Base-by-base conservation (phyloP, 2,329 filamentous ascomycete genomes). In the Myriosclerotinia duriaeana region DNA sequence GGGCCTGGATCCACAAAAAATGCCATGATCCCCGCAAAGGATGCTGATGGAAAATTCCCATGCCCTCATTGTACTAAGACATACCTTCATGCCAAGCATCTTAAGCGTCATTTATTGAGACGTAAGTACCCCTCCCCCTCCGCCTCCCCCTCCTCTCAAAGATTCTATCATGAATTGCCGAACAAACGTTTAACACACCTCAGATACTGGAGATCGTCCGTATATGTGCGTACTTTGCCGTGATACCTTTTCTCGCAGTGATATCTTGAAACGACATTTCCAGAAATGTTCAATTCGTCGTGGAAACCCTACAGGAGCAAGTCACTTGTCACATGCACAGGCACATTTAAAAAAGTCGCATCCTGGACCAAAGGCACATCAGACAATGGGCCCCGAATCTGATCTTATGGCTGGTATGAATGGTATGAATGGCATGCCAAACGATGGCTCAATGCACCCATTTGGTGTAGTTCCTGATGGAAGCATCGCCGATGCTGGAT, bases 1-100 rank as follows among this genome's bases (percentile, higher is more conserved):
- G 89, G 91, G 53, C 88, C 87, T 71, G 84, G 85, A 53, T 82
- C 85, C 40, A 84, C 86, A 12, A 96, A 97, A 84, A 91, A 85
- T 74, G 89, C 91, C 68, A 87, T 91, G 69, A 95, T 96, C 70
- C 93, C 93, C 20, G 90, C 92, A 73, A 97, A 98, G 82, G 94
- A 98, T 78, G 92, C 93, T 11, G 94, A 98, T 78, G 95, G 95
- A 76, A 98, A 98, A 82, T 99, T 96, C 77, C 94, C 95, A 68
- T 99, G 95, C 80, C 93, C 93, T 74, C 93, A 98, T 79, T 99
- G 95, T 81, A 97, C 92, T 75, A 98, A 98, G 84, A 97, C 93
- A 8, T 99, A 99, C 77, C 84, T 98, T 67, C 95, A 98, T 78
- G 91, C 94, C 56, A 98, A 99, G 84, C 95, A 98, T 80, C 80